Evolutionary conservation across 805 yeast genomes (phyloP).

Genomic region (Candida manassasensis): DNA sequence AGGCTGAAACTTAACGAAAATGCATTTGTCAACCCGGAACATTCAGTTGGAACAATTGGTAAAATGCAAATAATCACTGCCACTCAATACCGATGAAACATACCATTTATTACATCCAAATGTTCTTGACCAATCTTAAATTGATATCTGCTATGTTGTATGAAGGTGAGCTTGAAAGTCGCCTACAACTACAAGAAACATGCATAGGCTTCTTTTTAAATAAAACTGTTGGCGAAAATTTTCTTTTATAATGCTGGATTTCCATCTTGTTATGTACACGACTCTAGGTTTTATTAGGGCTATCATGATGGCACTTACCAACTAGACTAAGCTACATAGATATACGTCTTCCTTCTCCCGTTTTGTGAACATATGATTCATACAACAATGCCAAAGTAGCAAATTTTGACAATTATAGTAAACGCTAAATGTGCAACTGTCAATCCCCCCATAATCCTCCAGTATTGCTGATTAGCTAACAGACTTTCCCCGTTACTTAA

Average conservation of each 20-base stretch:
- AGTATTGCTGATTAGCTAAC: conserved; percentile 30
- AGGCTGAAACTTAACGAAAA: conserved; percentile 51
- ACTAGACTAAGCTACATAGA: no score
- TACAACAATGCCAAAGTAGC: conserved; percentile 61
- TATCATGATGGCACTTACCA: no score
- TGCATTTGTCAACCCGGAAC: conserved; percentile 46
- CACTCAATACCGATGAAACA: conserved; percentile 11
- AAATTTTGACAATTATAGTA: conserved; percentile 59
- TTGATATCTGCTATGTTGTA: no score
- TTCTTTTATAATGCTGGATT: no score
- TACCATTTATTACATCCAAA: conserved; percentile 20
- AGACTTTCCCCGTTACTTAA: conserved; percentile 23
- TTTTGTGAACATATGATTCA: no score
- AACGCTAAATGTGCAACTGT: conserved; percentile 50
- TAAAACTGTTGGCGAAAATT: no score
- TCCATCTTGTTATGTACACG: no score
- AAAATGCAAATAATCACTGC: conserved; percentile 46
- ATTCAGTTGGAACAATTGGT: conserved; percentile 53
- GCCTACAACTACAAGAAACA: no score
- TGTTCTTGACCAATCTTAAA: conserved; percentile 1
- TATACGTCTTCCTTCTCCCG: no score
- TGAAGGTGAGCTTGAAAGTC: no score
- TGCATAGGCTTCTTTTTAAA: no score
- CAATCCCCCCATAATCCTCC: conserved; percentile 36
- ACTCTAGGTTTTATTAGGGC: no score